phyloP scores from a whole-genome alignment of 345 rosid species.

The Eucalyptus globulus region DNA sequence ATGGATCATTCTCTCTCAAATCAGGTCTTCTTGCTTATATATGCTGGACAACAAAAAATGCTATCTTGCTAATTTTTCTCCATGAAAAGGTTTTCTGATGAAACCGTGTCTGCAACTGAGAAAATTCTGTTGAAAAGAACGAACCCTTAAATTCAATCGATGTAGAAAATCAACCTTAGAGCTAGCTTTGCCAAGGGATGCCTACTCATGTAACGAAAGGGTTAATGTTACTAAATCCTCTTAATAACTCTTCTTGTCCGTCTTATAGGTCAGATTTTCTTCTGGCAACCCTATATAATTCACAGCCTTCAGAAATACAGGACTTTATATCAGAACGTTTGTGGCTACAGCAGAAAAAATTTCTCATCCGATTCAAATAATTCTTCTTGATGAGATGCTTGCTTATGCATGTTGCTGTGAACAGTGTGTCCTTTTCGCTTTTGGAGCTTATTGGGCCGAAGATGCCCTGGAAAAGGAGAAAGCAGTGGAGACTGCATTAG shows the following conservation, averaged over 20 bases:
- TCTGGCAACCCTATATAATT: neutral
- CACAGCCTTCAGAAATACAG: neutral
- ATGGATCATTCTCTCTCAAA: neutral
- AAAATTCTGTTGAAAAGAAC: neutral
- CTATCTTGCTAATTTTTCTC: neutral
- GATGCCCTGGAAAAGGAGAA: slow-evolving; percentile 12
- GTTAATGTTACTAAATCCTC: neutral
- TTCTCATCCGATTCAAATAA: neutral
- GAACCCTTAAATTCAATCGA: neutral
- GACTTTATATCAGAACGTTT: too few relatives aligned
- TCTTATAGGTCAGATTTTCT: neutral
- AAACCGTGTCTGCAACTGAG: neutral
- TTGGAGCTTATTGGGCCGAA: neutral
- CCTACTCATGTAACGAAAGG: neutral
- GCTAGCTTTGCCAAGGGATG: neutral
- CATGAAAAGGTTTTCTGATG: neutral
- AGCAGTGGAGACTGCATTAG: slow-evolving; percentile 3
- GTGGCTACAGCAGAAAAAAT: too few relatives aligned
- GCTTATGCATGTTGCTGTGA: neutral
- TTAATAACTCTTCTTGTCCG: neutral
- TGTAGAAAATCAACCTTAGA: neutral
- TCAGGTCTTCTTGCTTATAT: neutral
- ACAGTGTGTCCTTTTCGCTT: slow-evolving; percentile 3
- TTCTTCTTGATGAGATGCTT: neutral
- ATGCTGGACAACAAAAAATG: neutral